Percentiles rank a stretch among this genome's conserved stretches.
phyloP scores from a whole-genome alignment of 129 eudicot genomes.

The Artemisia annua region DNA sequence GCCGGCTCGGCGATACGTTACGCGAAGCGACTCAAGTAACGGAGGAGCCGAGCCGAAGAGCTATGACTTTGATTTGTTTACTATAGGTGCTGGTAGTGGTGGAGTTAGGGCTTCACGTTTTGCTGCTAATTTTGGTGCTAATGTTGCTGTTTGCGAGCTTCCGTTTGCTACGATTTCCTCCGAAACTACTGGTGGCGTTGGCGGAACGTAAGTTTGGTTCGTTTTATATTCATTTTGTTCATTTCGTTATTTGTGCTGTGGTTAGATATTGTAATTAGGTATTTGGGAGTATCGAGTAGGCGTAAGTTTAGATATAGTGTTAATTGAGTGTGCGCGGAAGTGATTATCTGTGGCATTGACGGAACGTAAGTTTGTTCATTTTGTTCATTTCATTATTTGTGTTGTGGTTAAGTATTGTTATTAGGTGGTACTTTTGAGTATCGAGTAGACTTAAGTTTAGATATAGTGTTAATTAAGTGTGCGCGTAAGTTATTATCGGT shows the following conservation, averaged over 20 bases:
- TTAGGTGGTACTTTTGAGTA: no score
- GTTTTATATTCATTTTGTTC: neutral
- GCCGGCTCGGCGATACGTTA: slow-evolving; percentile 5
- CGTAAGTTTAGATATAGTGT: no score
- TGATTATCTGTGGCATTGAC: slow-evolving; percentile 71
- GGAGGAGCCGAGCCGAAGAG: slow-evolving; percentile 57
- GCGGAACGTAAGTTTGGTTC: slow-evolving; percentile 74
- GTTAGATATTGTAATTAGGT: neutral
- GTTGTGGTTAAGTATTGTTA: no score
- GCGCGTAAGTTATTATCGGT: no score
- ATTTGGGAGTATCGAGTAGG: no score
- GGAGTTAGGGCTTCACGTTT: slow-evolving; percentile 99
- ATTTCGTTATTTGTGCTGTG: neutral
- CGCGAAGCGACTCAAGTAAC: slow-evolving; percentile 57
- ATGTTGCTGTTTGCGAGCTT: slow-evolving; percentile 92
- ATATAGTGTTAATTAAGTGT: no score
- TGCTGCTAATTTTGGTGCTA: slow-evolving; percentile 90
- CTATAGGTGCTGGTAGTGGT: slow-evolving; percentile 97
- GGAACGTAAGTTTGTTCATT: slow-evolving; percentile 65
- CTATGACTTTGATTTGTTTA: slow-evolving; percentile 87
- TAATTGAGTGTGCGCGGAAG: no score
- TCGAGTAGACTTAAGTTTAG: no score
- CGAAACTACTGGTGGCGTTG: slow-evolving; percentile 89
- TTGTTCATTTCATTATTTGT: no score
- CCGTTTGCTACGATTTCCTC: slow-evolving; percentile 91